Base-by-base conservation (phyloP, 352 stramenopile genomes). In the Phytophthora fragariaefolia region DNA sequence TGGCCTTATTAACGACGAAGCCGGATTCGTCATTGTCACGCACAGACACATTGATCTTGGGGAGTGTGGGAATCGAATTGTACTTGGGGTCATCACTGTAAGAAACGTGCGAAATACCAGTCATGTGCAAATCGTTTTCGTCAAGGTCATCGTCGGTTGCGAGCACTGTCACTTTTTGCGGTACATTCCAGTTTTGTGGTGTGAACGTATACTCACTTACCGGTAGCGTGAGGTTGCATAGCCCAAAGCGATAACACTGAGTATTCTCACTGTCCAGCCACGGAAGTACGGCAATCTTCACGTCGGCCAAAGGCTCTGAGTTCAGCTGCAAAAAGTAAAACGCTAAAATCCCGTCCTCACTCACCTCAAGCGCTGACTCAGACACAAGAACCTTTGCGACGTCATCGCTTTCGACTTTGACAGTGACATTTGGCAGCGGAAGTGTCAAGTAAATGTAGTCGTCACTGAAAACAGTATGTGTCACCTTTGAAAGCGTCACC, bases 41-140 rank as follows among this genome's bases (percentile, higher is more conserved):
- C 1, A 92, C 83, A 0, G 67, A 79, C 17, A 94, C 83, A 15
- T 76, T 67, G 42, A 94, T 87, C 40, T 71, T 89, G 0, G 85
- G 73, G 53, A 94, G 89, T 0, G 52, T 32, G 26, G 61, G 9
- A 7, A 86, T 82, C 12, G 71, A 56, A 30, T 94, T 71, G 58
- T 92, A 94, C 65, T 92, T 92, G 15, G 71, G 18, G 43, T 94
- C 85, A 23, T 71, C 66, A 40, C 82, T 92, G 60, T 87, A 91
- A 40, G 80, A 80, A 1, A 82, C 53, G 50, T 94, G 86, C 1
- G 82, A 92, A 10, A 94, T 90, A 5, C 83, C 86, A 0, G 82
- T 92, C 18, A 59, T 56, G 63, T 94, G 86, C 0, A 43, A 52
- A 36, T 94, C 82, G 38, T 74, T 83, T 48, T 94, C 86, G 45